Base-by-base conservation (phyloP, 2,329 filamentous ascomycete species). In the Penicillium olsonii region DNA sequence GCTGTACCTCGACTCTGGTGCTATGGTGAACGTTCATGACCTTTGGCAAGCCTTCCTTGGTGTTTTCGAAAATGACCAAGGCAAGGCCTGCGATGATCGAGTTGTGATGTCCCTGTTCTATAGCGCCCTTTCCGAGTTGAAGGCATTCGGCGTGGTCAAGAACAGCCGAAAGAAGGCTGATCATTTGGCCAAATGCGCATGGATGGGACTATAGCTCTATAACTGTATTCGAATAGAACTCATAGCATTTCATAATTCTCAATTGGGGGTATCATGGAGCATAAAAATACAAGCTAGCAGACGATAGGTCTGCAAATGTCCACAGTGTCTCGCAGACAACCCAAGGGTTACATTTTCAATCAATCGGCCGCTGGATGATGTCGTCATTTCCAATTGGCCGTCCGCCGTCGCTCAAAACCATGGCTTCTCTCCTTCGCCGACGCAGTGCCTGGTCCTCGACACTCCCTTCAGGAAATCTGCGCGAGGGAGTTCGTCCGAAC, bases 91-190 rank as follows among this genome's bases (percentile, higher is more conserved):
- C 19, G 62, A 72, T 46, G 65, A 71, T 41, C 62, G 64, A 11
- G 60, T 67, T 45, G 59, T 68, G 29, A 78, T 90, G 72, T 84
- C 90, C 35, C 74, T 88, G 50, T 99, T 97, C 71, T 96, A 96
- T 70, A 82, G 85, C 53, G 88, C 83, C 5, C 70, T 97, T 54
- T 90, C 92, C 0, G 94, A 99, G 70, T 71, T 99, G 67, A 87
- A 86, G 68, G 83, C 86, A 45, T 78, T 99, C 63, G 94, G 94
- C 7, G 87, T 96, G 72, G 81, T 97, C 53, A 96, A 94, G 75
- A 80, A 82, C 53, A 97, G 87, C 65, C 88, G 87, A 72, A 96
- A 92, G 78, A 96, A 95, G 78, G 84, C 85, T 19, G 94, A 97
- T 68, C 92, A 97, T 72, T 76, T 97, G 59, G 86, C 90, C 33